Evolutionary conservation across 495 filamentous ascomycete species (phyloP), one percentile per base, ranked within the genome.

Genomic region (Aspergillus nanangensis): DNA sequence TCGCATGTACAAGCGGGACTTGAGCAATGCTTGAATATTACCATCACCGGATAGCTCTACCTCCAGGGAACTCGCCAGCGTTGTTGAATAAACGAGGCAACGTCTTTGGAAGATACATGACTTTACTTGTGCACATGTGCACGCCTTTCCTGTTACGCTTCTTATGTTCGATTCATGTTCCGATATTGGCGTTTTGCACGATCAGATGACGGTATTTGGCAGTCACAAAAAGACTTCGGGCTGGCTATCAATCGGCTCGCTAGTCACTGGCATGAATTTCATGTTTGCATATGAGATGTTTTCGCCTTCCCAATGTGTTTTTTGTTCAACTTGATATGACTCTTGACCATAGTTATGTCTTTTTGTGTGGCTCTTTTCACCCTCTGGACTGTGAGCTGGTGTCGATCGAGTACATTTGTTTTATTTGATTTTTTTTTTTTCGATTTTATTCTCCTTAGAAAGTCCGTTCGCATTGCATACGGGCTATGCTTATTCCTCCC

Each of bases 121-220:
- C 33, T 44, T 45, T 44, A 35, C 40, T 35, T 34, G 20, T 39
- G 3, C 37, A 22, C 52, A 51, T 57, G 44, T 44, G 37, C 48
- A 52, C 44, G 45, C 45, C 32, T 44, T 41, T 37, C 34, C 36
- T 27, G 25, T 10, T 45, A 48, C 36, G 32, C 48, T 52, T 47
- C 57, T 55, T 45, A 39, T 47, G 36, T 57, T 50, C 44, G 53
- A 41, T 41, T 44, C 47, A 58, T 54, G 45, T 52, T 55, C n/a
- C 48, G 52, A 52, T 51, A 56, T 53, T 53, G 65, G 59, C 60
- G 65, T 67, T 68, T 62, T 62, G 56, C 51, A 54, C 50, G 57
- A 50, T 56, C 52, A 48, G 44, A 53, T 52, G 41, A 53, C 38
- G 35, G 58, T 42, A 48, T 50, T 61, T 50, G 50, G 53, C 55